These are phyloP conservation scores for Podila horticola DNA, from an alignment of 192 early-diverging fungal genomes.

Conservation along the genomic window DNA sequence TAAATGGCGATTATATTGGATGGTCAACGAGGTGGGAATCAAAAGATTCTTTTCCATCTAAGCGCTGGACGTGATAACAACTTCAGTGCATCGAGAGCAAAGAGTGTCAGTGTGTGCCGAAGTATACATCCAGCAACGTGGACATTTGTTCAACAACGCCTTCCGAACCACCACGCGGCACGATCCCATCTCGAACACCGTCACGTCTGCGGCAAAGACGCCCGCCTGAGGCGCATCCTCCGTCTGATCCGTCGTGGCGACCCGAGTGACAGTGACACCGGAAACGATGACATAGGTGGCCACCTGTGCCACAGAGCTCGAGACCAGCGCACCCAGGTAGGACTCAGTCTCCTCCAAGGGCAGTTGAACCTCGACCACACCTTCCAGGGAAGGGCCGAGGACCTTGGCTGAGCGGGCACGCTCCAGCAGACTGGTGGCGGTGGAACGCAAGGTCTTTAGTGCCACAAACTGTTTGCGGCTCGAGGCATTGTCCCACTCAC, in stretches of 20 bases:
- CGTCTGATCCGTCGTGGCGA: neutral
- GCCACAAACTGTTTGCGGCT: conserved; percentile 28
- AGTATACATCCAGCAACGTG: conserved; percentile 80
- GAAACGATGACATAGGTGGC: conserved; percentile 57
- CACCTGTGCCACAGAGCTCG: conserved; percentile 17
- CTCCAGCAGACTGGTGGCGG: conserved; percentile 34
- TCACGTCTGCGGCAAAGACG: conserved; percentile 8
- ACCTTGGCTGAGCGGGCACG: conserved; percentile 30
- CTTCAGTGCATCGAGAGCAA: conserved; percentile 69
- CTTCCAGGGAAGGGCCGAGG: conserved; percentile 33
- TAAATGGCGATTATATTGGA: too few species aligned
- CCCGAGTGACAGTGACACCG: conserved; percentile 35
- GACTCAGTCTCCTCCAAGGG: too few species aligned
- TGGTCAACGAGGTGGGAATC: too few species aligned
- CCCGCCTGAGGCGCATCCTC: neutral
- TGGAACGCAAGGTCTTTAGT: conserved; percentile 26
- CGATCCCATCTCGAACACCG: conserved; percentile 4
- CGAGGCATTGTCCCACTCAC: conserved; percentile 15
- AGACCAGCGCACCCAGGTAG: neutral
- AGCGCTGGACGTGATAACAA: conserved; percentile 7
- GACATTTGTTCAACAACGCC: conserved; percentile 72
- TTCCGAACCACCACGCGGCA: conserved; percentile 57
- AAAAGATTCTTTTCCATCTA: too few species aligned
- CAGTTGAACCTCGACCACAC: conserved; percentile 26
- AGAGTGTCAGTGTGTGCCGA: conserved; percentile 54